Evolutionary conservation across 306 rosid genomes (phyloP).

Genomic region (Ceratonia siliqua): DNA sequence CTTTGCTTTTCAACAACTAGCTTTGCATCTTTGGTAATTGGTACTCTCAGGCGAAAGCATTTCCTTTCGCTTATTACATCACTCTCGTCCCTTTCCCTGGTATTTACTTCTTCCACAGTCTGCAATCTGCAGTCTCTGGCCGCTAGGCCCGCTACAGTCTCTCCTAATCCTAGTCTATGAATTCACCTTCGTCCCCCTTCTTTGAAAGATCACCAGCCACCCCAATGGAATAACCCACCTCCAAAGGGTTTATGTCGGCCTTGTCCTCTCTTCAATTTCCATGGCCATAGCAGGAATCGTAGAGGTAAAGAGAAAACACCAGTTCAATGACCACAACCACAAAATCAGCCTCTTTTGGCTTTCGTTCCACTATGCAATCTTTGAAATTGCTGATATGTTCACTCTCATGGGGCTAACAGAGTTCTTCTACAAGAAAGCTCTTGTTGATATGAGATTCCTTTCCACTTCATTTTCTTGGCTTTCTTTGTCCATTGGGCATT

Average conservation of each 20-base stretch:
- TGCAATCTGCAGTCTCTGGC: no score
- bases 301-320: not conserved
- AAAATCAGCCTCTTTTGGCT: constrained; percentile 2
- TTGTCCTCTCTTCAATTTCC: not conserved
- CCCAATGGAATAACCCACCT: not conserved
- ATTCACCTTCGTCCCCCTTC: not conserved
- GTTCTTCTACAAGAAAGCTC: not conserved
- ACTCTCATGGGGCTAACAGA: not conserved
- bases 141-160: no score
- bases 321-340: not conserved
- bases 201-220: not conserved
- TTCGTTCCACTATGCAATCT: not conserved
- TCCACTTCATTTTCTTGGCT: no score
- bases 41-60: no score
- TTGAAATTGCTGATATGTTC: constrained; percentile 3
- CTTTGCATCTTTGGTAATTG: no score
- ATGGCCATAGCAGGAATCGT: no score
- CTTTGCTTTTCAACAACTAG: no score
- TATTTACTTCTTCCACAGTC: no score
- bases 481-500: constrained; percentile 22
- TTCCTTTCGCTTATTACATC: no score
- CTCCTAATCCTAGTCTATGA: constrained; percentile 41
- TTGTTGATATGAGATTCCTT: not conserved
- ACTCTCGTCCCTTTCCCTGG: no score
- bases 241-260: not conserved